These are phyloP conservation scores for Kwoniella bestiolae DNA, from an alignment of 768 basidiomycete genomes.

Conservation along the genomic window DNA sequence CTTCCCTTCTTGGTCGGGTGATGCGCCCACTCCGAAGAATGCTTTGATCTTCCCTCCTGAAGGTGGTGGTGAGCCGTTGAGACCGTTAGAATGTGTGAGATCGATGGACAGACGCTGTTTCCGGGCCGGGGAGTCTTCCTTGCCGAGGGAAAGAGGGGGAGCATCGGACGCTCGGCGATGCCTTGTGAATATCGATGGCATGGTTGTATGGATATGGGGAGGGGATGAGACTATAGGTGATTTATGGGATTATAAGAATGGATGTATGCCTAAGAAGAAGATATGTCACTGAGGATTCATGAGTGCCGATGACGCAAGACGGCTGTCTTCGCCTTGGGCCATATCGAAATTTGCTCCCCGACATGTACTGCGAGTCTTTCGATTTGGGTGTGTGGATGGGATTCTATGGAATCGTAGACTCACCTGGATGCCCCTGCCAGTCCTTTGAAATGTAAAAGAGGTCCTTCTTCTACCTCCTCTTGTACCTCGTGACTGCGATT, in stretches of 20 bases:
- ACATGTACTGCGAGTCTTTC: too few relatives aligned
- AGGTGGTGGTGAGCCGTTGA: slow-evolving; percentile 2
- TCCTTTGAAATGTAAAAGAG: too few relatives aligned
- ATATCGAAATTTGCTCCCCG: too few relatives aligned
- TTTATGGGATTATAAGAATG: neutral
- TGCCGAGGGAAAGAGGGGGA: slow-evolving; percentile 2
- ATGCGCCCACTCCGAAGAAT: slow-evolving; percentile 27
- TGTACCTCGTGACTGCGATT: too few relatives aligned
- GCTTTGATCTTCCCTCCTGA: slow-evolving; percentile 35
- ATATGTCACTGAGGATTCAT: too few relatives aligned
- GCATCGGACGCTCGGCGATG: slow-evolving; percentile 37
- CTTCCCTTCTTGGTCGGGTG: slow-evolving; percentile 16
- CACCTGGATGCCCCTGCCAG: too few relatives aligned
- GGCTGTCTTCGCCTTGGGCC: too few relatives aligned
- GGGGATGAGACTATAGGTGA: neutral
- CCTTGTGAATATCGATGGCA: slow-evolving; percentile 45
- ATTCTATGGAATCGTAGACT: too few relatives aligned
- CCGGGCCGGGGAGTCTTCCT: slow-evolving; percentile 2
- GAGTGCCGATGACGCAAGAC: too few relatives aligned
- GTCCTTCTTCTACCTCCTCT: too few relatives aligned
- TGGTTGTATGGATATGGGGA: slow-evolving; percentile 8
- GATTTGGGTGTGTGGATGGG: too few relatives aligned
- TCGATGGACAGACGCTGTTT: slow-evolving; percentile 29
- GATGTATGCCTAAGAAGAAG: too few relatives aligned
- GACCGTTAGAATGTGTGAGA: slow-evolving; percentile 2